Percentiles rank a stretch among this genome's conserved stretches.
Conservation (phyloP, 108 stramenopile species). For the Cylindrotheca closterium region DNA sequence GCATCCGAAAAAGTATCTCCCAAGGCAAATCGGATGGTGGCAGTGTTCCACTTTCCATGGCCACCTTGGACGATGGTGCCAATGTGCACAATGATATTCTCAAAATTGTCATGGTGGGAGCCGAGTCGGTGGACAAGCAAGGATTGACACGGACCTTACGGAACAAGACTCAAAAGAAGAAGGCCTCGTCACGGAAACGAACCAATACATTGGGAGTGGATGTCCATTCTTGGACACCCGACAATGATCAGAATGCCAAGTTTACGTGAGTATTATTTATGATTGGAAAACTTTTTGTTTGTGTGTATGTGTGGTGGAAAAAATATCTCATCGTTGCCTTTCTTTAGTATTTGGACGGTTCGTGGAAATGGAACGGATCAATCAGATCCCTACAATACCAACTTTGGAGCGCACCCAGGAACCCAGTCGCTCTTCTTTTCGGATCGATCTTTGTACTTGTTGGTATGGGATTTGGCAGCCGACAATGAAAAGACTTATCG, state of each 20-base stretch:
- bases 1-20: background rate
- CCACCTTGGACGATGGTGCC: slow-evolving; percentile 12
- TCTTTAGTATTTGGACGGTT: slow-evolving; percentile 61
- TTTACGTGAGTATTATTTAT: too few species aligned
- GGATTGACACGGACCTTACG: slow-evolving; percentile 34
- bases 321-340: too few species aligned
- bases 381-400: slow-evolving; percentile 22
- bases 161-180: slow-evolving; percentile 21
- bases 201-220: slow-evolving; percentile 38
- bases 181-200: slow-evolving; percentile 8
- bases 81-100: slow-evolving; percentile 55
- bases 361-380: slow-evolving; percentile 14
- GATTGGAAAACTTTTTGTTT: too few species aligned
- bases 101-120: slow-evolving; percentile 50
- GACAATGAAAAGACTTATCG: slow-evolving; percentile 39
- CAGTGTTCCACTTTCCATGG: slow-evolving; percentile 27
- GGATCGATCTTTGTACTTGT: slow-evolving; percentile 57
- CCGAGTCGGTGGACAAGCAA: slow-evolving; percentile 32
- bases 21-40: slow-evolving; percentile 34
- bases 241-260: slow-evolving; percentile 25
- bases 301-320: too few species aligned
- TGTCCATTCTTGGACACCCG: slow-evolving; percentile 47
- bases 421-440: slow-evolving; percentile 85
- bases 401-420: slow-evolving; percentile 56
- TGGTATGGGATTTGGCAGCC: slow-evolving; percentile 79